Percentiles rank a stretch among this genome's conserved stretches.
phyloP scores from a whole-genome alignment of 2,329 filamentous ascomycete species.

The Xylariomycetidae sp. region DNA sequence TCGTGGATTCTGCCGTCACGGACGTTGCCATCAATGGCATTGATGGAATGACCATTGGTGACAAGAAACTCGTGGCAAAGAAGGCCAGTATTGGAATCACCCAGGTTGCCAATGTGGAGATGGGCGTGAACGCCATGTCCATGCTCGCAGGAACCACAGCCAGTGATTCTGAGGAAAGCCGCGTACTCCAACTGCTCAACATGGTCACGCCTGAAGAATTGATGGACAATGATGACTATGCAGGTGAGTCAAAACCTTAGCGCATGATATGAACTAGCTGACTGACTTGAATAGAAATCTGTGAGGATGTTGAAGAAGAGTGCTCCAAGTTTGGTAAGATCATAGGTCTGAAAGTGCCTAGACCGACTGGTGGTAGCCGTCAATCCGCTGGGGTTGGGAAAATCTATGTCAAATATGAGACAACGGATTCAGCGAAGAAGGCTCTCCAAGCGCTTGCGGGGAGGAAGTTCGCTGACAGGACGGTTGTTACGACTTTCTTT shows the following conservation, averaged over 20 bases:
- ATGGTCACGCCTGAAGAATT: conserved; percentile 98
- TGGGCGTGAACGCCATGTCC: conserved; percentile 96
- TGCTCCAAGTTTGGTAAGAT: conserved; percentile 87
- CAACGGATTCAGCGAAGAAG: conserved; percentile 70
- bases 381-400: conserved; percentile 90
- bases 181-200: conserved; percentile 89
- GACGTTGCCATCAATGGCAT: conserved; percentile 85
- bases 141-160: conserved; percentile 91
- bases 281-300: conserved; percentile 70
- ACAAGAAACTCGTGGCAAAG: conserved; percentile 76
- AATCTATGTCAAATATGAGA: conserved; percentile 94
- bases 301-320: conserved; percentile 89
- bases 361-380: conserved; percentile 76
- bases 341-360: conserved; percentile 85
- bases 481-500: conserved; percentile 94
- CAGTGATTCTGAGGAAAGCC: conserved; percentile 70
- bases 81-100: conserved; percentile 90
- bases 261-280: conserved; percentile 3
- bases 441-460: conserved; percentile 88
- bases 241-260: conserved; percentile 55
- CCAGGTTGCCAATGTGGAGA: conserved; percentile 88
- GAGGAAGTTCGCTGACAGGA: conserved; percentile 92
- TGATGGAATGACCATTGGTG: conserved; percentile 89
- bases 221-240: conserved; percentile 90
- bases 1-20: conserved; percentile 71